Conservation (phyloP, 140 eudicot species). For the Bidens hawaiensis region DNA sequence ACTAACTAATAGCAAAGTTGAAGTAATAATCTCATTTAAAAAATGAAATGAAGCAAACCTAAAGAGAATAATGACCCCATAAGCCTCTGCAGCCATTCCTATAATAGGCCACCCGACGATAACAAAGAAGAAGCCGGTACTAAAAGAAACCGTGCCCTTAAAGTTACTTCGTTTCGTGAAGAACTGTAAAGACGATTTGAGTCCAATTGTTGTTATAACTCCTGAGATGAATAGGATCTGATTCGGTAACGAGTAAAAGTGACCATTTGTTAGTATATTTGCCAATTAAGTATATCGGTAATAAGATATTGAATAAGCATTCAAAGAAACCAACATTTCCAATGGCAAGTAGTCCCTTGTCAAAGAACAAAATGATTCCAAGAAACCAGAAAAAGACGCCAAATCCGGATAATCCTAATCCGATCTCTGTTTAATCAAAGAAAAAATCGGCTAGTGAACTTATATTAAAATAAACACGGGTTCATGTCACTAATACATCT, state of each 20-base stretch:
- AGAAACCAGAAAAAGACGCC: constrained; percentile 53
- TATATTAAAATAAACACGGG: not conserved
- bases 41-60: constrained; percentile 34
- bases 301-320: not conserved
- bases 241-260: not conserved
- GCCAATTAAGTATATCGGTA: not conserved
- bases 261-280: not conserved
- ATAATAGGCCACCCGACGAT: constrained; percentile 60
- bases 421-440: constrained; percentile 50
- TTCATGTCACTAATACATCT: not conserved
- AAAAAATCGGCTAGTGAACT: not conserved
- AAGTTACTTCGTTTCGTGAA: constrained; percentile 55
- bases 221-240: constrained; percentile 80
- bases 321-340: constrained; percentile 49
- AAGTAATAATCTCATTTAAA: not conserved
- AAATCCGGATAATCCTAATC: constrained; percentile 63
- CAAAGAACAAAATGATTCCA: constrained; percentile 55
- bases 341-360: constrained; percentile 60
- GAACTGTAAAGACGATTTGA: constrained; percentile 55
- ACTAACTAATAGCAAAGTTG: not conserved
- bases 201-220: constrained; percentile 58
- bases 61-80: constrained; percentile 58
- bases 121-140: constrained; percentile 58
- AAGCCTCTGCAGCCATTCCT: constrained; percentile 57
- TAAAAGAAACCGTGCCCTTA: constrained; percentile 54